Conservation (phyloP, 2,329 filamentous ascomycete species). For the Emergomyces pasteurianus region DNA sequence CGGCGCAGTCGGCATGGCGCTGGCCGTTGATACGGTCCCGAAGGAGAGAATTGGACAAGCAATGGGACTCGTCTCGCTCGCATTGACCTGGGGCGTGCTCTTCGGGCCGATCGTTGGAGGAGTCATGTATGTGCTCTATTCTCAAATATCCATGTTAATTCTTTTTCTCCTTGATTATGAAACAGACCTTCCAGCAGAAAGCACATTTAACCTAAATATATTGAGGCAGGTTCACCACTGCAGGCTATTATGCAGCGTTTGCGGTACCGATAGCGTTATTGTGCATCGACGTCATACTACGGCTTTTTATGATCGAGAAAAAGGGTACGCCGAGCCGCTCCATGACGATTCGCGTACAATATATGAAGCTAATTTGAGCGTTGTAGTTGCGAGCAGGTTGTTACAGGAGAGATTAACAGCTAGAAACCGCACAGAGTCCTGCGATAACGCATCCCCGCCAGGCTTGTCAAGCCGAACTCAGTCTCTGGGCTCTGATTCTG, state of each 20-base stretch:
- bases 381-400: not conserved
- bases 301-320: slow-evolving; percentile 49
- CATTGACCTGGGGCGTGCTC: slow-evolving; percentile 47
- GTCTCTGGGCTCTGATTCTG: not conserved
- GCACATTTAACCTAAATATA: not conserved
- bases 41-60: slow-evolving; percentile 47
- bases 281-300: slow-evolving; percentile 47
- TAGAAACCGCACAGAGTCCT: not conserved
- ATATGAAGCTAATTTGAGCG: not conserved
- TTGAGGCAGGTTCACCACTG: slow-evolving; percentile 5
- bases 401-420: not conserved
- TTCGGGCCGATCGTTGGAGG: slow-evolving; percentile 48
- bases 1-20: slow-evolving; percentile 48
- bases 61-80: slow-evolving; percentile 40
- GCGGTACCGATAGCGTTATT: slow-evolving; percentile 36
- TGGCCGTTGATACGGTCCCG: slow-evolving; percentile 48
- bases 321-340: not conserved
- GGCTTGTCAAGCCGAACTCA: not conserved
- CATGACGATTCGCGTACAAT: not conserved
- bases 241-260: slow-evolving; percentile 22
- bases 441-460: not conserved
- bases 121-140: slow-evolving; percentile 39
- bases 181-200: slow-evolving; percentile 10
- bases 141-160: not conserved
- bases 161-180: not conserved